Base-by-base conservation (phyloP, 371 early-diverging fungal species). In the Mortierella sp. region DNA sequence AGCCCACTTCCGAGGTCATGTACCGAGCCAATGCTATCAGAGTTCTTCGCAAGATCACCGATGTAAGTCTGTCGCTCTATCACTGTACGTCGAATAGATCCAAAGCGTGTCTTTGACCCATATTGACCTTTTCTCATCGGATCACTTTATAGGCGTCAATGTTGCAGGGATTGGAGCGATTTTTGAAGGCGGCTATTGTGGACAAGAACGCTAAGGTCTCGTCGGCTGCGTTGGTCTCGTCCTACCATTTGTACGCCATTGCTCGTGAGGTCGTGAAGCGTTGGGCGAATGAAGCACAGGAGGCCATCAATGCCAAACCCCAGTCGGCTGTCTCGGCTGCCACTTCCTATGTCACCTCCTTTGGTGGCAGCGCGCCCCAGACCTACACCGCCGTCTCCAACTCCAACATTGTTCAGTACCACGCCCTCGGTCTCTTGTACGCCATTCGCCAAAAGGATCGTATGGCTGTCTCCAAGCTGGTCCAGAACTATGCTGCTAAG, bases 1-100 rank as follows among this genome's bases (percentile, higher is more conserved):
- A 97, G 86, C 93, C 96, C 41, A 97, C 96, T 73, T 91, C 94
- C 41, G 95, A 95, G 67, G 92, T 96, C 45, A 93, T 95, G 58
- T 97, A 97, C 81, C 92, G 98, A 47, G 96, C 98, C 66, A 97
- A 97, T 84, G 98, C 99, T 24, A 96, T 99, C 75, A 94, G 99
- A 64, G 98, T 98, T 4, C 90, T 99, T 29, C 95, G 97, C 80
- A 95, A 96, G 82, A 97, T 99, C 74, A 96, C 96, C 13, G 99
- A 99, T 87, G 97, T 96, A 90, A 85, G 89, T 85, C 26, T 39
- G 9, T 19, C 7, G 14, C 19, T 26, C 10, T 5, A 14, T 29
- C 11, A 24, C 13, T 9, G 26, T 52, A n/a, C 26, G n/a, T 9
- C n/a, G n/a, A n/a, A 26, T 24, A 7, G 52, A 52, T 52, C 26